Evolutionary conservation across 352 stramenopile species (phyloP).

Genomic region (Saprolegnia diclina): DNA sequence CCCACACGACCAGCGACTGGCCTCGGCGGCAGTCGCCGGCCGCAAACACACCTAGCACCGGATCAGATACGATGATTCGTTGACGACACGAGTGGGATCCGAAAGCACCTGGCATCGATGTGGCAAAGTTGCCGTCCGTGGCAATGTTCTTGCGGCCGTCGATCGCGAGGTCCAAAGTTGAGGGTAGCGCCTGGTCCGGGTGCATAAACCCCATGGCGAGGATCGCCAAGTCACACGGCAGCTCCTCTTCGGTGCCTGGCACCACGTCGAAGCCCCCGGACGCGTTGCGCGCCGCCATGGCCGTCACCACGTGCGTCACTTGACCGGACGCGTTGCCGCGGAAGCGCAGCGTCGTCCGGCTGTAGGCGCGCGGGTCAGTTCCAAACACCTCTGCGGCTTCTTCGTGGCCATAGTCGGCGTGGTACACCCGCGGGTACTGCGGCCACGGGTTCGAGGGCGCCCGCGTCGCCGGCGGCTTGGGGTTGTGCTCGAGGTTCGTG

Average conservation of each 20-base stretch:
- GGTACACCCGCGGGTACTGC: slow-evolving; percentile 95
- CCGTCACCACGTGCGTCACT: slow-evolving; percentile 68
- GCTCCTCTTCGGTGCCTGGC: slow-evolving; percentile 87
- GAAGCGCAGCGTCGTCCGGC: slow-evolving; percentile 69
- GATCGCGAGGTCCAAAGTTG: slow-evolving; percentile 86
- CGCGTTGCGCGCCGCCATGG: slow-evolving; percentile 40
- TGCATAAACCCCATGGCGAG: slow-evolving; percentile 97
- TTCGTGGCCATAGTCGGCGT: slow-evolving; percentile 97
- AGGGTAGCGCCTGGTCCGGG: slow-evolving; percentile 88
- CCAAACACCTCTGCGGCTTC: slow-evolving; percentile 91
- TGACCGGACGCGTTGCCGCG: slow-evolving; percentile 68
- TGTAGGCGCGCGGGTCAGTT: slow-evolving; percentile 85
- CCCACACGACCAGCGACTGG: slow-evolving; percentile 97
- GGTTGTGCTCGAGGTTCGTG: slow-evolving; percentile 96
- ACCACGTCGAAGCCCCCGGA: slow-evolving; percentile 54
- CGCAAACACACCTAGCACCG: slow-evolving; percentile 93
- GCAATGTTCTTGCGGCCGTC: slow-evolving; percentile 93
- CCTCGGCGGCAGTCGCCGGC: slow-evolving; percentile 95
- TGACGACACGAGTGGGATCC: slow-evolving; percentile 60
- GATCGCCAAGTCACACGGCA: slow-evolving; percentile 92
- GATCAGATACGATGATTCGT: too few relatives aligned
- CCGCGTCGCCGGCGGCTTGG: slow-evolving; percentile 84
- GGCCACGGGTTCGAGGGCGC: slow-evolving; percentile 95
- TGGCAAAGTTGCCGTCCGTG: slow-evolving; percentile 10
- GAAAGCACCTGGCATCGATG: slow-evolving; percentile 73